These are phyloP conservation scores for Geum urbanum DNA, from an alignment of 306 rosid genomes.

Conservation along the genomic window DNA sequence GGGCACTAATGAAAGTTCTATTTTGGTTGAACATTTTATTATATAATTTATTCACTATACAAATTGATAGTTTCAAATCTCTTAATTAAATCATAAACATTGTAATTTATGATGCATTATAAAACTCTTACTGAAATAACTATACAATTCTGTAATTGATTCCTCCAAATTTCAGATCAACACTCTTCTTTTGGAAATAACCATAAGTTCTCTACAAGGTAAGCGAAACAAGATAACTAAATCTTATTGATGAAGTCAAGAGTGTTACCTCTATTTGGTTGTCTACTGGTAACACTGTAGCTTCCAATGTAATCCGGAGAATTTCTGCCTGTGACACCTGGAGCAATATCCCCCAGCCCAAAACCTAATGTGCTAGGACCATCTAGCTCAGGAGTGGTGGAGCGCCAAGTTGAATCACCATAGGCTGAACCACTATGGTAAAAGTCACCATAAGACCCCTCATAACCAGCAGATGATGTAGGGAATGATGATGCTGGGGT, in stretches of 20 bases:
- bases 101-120: too few species aligned
- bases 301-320: constrained; percentile 72
- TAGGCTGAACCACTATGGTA: constrained; percentile 59
- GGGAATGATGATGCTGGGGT: constrained; percentile 52
- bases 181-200: constrained; percentile 14
- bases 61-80: constrained; percentile 11
- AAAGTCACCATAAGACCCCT: constrained; percentile 67
- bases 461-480: constrained; percentile 57
- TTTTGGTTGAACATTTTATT: background rate
- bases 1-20: background rate
- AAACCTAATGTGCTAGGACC: constrained; percentile 65
- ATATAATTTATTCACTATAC: constrained; percentile 16
- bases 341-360: constrained; percentile 58
- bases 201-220: constrained; percentile 16
- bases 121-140: background rate
- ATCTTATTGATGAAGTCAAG: constrained; percentile 20
- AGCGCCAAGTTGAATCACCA: constrained; percentile 64
- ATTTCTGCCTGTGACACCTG: constrained; percentile 52
- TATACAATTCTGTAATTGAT: constrained; percentile 6
- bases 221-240: constrained; percentile 1
- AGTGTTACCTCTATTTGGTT: constrained; percentile 76
- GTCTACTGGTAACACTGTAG: constrained; percentile 72
- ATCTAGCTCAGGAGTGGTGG: constrained; percentile 72
- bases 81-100: too few species aligned
- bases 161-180: constrained; percentile 15